Evolutionary conservation across 192 early-diverging fungal genomes (phyloP).

Genomic region (Diversispora eburnea): DNA sequence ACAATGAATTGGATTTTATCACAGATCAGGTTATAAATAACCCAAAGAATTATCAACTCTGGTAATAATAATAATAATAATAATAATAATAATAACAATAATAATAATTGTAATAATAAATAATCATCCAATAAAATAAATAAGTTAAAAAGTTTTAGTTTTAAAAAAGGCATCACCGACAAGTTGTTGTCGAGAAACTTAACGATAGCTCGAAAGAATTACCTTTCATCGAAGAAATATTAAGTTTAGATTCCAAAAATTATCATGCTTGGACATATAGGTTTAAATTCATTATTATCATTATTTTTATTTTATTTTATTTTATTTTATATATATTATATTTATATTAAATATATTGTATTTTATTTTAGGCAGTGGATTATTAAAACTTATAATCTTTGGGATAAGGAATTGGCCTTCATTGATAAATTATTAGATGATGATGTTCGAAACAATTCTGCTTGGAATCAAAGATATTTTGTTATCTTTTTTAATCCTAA

Average conservation of each 20-base stretch:
- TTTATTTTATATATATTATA: neutral
- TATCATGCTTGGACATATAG: constrained; percentile 98
- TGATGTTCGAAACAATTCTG: constrained; percentile 96
- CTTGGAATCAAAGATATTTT: constrained; percentile 98
- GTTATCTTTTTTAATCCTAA: constrained; percentile 45
- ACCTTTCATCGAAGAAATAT: constrained; percentile 61
- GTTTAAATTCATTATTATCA: constrained; percentile 32
- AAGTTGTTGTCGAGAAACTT: constrained; percentile 62
- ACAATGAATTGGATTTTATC: constrained; percentile 75
- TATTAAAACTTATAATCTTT: constrained; percentile 66
- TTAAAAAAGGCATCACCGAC: constrained; percentile 71
- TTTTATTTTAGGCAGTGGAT: constrained; percentile 77
- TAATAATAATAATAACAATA: neutral
- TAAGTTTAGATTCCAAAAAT: constrained; percentile 90
- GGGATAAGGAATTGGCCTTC: constrained; percentile 76
- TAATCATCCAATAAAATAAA: no score
- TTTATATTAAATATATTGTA: neutral
- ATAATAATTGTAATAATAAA: neutral
- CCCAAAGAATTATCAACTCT: constrained; percentile 95
- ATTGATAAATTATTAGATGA: constrained; percentile 65
- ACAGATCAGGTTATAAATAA: constrained; percentile 64
- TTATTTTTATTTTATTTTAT: constrained; percentile 5
- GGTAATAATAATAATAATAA: constrained; percentile 47
- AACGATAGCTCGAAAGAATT: constrained; percentile 61
- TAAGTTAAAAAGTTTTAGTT: no score